Base-by-base conservation (phyloP, 1,139 yeast species). In the Arxiozyma bovina region DNA sequence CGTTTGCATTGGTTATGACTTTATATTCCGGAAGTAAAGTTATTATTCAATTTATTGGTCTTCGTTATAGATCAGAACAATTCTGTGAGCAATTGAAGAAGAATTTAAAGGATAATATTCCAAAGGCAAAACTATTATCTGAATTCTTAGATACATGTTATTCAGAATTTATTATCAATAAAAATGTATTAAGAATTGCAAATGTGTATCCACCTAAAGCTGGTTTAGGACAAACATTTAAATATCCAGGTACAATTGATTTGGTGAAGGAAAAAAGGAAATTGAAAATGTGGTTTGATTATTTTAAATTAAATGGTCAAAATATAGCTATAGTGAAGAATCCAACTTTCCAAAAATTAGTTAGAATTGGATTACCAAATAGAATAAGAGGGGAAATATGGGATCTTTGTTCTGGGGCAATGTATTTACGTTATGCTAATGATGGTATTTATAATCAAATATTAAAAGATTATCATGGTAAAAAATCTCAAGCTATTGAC, bases 321-420 rank as follows among this genome's bases (percentile, higher is more conserved):
- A 91, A 91, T 65, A 73, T 94, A 53, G 83, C 95, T 1, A 63
- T 91, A 27, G 77, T 88, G 1, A 79, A 82, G 52, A 88, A 87
- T 54, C 89, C 85, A 38, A 81, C 83, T 68, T 93, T 89, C 67
- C 87, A 83, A 69, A 87, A 87, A 63, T 78, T 91, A 53, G 78
- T 93, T 21, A 77, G 97, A 54, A 95, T 90, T 20, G 99, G 99
- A 0, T 76, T 94, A 44, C 98, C 99, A 9, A 93, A 93, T 66
- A 76, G 95, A 56, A 74, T 93, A 54, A 77, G 99, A 61, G 99
- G 99, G 41, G 99, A 94, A 66, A 76, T 93, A 20, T 94, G 99
- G 99, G 99, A 93, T 69, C 73, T 89, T 56, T 81, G 90, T 53
- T 81, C 90, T 54, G 99, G 99, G 6, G 85, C 96, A 0, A 84